Conservation (phyloP, 208 protist genomes). For the Novymonas esmeraldas region DNA sequence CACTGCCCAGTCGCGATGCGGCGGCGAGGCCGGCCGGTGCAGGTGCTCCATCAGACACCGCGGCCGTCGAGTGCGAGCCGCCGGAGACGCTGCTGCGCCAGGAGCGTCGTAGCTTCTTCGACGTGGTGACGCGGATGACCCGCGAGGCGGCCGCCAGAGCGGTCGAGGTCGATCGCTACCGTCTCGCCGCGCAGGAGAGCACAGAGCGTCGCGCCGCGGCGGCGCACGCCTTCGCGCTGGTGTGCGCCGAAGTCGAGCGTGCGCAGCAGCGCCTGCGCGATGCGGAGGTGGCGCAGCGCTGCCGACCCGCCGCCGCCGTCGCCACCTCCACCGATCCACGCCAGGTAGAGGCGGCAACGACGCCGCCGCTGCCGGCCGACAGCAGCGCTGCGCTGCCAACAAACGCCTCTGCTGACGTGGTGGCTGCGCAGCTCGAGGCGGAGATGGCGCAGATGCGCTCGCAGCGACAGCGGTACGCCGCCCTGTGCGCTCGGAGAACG, state of each 20-base stretch:
- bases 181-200: slow-evolving; percentile 7
- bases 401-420: background rate
- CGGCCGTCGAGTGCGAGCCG: slow-evolving; percentile 7
- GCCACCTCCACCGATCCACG: too few relatives aligned
- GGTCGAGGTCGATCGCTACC: slow-evolving; percentile 13
- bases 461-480: slow-evolving; percentile 6
- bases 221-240: background rate
- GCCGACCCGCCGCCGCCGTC: background rate
- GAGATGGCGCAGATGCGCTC: slow-evolving; percentile 18
- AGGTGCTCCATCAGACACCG: background rate
- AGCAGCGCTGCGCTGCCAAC: too few relatives aligned
- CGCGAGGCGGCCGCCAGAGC: background rate
- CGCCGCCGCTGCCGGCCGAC: too few relatives aligned
- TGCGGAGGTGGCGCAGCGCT: background rate
- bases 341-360: too few relatives aligned
- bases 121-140: background rate
- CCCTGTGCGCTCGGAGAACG: slow-evolving; percentile 7
- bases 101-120: slow-evolving; percentile 10
- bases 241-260: slow-evolving; percentile 1
- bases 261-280: background rate
- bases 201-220: background rate
- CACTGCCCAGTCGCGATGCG: too few relatives aligned
- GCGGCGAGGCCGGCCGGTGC: too few relatives aligned
- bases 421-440: slow-evolving; percentile 11
- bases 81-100: slow-evolving; percentile 15